Base-by-base conservation (phyloP, 371 early-diverging fungal genomes). In the Amoeboaphelidium protococcarum region DNA sequence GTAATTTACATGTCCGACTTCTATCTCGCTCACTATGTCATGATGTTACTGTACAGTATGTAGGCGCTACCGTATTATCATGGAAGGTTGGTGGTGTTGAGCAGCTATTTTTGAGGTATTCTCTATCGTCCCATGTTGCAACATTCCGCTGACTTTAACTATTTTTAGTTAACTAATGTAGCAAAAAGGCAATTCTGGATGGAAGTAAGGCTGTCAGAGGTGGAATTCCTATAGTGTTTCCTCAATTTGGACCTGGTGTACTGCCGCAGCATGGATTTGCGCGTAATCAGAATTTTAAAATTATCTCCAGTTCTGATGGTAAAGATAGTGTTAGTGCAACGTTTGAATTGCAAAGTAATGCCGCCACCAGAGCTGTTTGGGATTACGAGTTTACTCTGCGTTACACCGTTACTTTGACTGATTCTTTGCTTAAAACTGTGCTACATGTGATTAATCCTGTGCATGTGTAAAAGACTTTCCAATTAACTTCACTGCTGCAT, bases 141-240 rank as follows among this genome's bases (percentile, higher is more conserved):
- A 1, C 19, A 31, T 23, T 26, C 27, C 20, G 12, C 23, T 24
- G 24, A 23, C 12, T 4, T 23, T 19, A 4, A 21, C 21, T 19
- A 10, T 24, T 40, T 43, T 19, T 47, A 4, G 12, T 19, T 3
- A 2, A 12, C 26, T 2, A 0, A 20, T 10, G 40, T 50, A 78
- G 78, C 52, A 55, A 65, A 46, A 63, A 75, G 48, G 76, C 83
- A 2, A 55, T 74, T 22, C 63, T 74, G 2, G 71, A 83, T 57
- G 80, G 81, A 13, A 66, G 72, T 50, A 86, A 82, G 61, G 78
- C 82, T 6, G 80, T 83, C 53, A 80, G 83, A 40, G 86, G 86
- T 45, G 81, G 82, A 56, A 71, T 68, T 50, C 80, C 78, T 4
- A 55, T 80, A 10, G 78, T 76, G n/a, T 83, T 80, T 52, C 81